These are phyloP conservation scores for Bruguiera sexangula DNA, from an alignment of 345 rosid species.

Conservation along the genomic window DNA sequence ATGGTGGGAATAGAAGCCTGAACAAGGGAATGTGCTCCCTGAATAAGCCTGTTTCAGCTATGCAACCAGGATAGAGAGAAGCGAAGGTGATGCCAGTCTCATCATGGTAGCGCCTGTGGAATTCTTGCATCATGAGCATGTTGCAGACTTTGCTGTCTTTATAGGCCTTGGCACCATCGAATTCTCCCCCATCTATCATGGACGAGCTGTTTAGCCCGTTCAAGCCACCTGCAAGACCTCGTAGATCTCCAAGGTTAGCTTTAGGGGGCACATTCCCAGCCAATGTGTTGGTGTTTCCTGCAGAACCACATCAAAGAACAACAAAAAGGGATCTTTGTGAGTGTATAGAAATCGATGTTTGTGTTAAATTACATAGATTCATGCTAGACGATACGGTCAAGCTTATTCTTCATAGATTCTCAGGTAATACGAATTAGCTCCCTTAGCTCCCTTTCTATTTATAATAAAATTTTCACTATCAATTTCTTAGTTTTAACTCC, in stretches of 20 bases:
- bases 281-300: slow-evolving; percentile 93
- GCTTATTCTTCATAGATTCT: background rate
- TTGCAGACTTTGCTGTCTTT: slow-evolving; percentile 98
- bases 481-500: too few species aligned
- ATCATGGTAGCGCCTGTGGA: slow-evolving; percentile 85
- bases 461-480: too few species aligned
- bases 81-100: slow-evolving; percentile 79
- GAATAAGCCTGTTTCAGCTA: slow-evolving; percentile 91
- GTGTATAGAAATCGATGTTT: too few species aligned
- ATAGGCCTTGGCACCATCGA: slow-evolving; percentile 95
- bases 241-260: slow-evolving; percentile 86
- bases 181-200: slow-evolving; percentile 93
- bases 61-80: slow-evolving; percentile 95
- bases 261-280: slow-evolving; percentile 96
- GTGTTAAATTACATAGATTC: too few species aligned
- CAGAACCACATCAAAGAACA: background rate
- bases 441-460: too few species aligned
- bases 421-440: background rate
- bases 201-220: slow-evolving; percentile 66
- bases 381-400: background rate
- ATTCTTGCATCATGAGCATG: slow-evolving; percentile 94
- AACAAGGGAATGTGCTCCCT: slow-evolving; percentile 89
- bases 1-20: slow-evolving; percentile 3
- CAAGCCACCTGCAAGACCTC: slow-evolving; percentile 78
- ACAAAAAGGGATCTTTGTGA: too few species aligned